Conservation (phyloP, 2,329 filamentous ascomycete species). For the Drechslerella dactyloides region DNA sequence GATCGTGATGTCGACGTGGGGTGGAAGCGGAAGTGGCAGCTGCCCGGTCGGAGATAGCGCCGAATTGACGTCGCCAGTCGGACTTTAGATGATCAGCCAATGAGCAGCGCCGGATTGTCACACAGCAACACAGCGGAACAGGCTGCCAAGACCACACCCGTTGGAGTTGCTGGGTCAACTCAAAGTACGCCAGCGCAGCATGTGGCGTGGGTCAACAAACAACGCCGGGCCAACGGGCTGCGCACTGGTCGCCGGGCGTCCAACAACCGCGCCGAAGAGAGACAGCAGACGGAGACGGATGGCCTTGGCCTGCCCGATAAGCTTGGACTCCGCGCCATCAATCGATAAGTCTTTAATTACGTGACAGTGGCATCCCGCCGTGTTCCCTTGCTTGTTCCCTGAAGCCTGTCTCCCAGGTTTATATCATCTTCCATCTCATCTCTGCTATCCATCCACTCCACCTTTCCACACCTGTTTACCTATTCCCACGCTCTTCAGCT, state of each 20-base stretch:
- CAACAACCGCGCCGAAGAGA: too few relatives aligned
- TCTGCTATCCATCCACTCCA: too few relatives aligned
- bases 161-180: constrained; percentile 45
- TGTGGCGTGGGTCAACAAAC: constrained; percentile 37
- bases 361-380: neutral
- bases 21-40: neutral
- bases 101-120: constrained; percentile 14
- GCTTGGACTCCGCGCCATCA: constrained; percentile 9
- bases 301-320: neutral
- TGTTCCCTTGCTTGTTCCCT: too few relatives aligned
- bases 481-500: too few relatives aligned
- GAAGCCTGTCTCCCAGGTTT: too few relatives aligned
- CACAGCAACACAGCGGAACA: constrained; percentile 4
- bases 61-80: constrained; percentile 38
- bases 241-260: neutral
- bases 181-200: constrained; percentile 25
- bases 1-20: neutral
- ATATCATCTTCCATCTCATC: too few relatives aligned
- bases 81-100: constrained; percentile 3
- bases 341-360: constrained; percentile 15
- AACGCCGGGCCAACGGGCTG: constrained; percentile 32
- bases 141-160: neutral
- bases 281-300: neutral
- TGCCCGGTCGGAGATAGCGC: constrained; percentile 25
- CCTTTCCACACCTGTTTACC: too few relatives aligned